Base-by-base conservation (phyloP, 805 yeast genomes). In the Kazachstania bromeliacearum region DNA sequence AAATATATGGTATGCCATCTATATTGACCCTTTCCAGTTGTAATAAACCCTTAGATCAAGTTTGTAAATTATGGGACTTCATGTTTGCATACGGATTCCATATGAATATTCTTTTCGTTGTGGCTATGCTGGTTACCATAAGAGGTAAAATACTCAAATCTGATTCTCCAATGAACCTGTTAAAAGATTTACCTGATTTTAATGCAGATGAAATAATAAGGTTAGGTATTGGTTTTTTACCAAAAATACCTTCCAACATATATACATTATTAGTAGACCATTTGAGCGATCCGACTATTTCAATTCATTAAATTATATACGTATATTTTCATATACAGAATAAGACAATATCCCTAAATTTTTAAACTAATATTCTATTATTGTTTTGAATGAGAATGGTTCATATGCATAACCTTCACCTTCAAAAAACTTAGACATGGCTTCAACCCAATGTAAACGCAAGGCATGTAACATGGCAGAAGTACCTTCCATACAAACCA, bases 381-480 rank as follows among this genome's bases (percentile, higher is more conserved):
- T 12, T 23, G 33, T 13, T 7, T 62, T 57, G 43, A 89, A 87
- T 4, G 79, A 72, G 56, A 85, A 92, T n/a, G 98, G 97, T 46
- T 73, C 78, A 57, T 84, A 92, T 5, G 88, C 76, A 47, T 76
- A 69, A 42, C 99, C 99, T 60, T 89, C 97, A 59, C 99, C 99
- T 55, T 83, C 92, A 53, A 88, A 92, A 65, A 81, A 94, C 67
- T 92, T 92, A 43, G 96, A 85, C 99, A 92, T 92, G 19, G 96
- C 80, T 66, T 92, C 99, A 44, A 92, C 98, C 99, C 99, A 92
- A 60, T 92, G 98, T 55, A 92, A 73, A 70, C 99, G 84, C 55
- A 92, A 72, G n/a, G 96, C 82, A 63, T 92, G 99, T 55, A 92
- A 73, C 98, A 92, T 92, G 24, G 98, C 98, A 18, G 96, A 85